A percentile compares a stretch with the other conserved stretches of the same genome.
Conservation (phyloP, 2,329 filamentous ascomycete genomes). For the Cladosporium sp. region DNA sequence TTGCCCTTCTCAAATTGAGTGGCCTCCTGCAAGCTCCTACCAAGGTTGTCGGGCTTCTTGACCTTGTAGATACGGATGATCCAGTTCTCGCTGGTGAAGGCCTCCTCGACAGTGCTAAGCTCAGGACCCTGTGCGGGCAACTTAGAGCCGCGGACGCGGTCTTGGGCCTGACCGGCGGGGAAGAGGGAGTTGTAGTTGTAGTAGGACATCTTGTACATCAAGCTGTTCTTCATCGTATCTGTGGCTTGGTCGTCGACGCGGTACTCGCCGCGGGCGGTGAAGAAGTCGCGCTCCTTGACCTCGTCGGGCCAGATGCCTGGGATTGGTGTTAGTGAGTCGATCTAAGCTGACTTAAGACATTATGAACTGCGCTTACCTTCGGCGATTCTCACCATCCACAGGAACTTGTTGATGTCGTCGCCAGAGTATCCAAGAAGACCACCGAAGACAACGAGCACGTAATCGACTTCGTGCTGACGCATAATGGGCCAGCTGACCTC, state of each 20-base stretch:
- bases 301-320: conserved; percentile 91
- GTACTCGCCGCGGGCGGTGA: conserved; percentile 91
- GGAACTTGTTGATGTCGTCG: conserved; percentile 99
- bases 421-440: conserved; percentile 94
- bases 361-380: conserved; percentile 56
- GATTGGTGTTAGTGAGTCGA: conserved; percentile 9
- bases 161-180: conserved; percentile 81
- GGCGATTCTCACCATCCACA: conserved; percentile 99
- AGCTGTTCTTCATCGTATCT: conserved; percentile 96
- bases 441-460: conserved; percentile 95
- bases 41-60: conserved; percentile 96
- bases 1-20: conserved; percentile 70
- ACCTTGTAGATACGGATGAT: conserved; percentile 99
- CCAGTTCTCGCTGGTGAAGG: conserved; percentile 99
- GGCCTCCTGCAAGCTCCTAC: conserved; percentile 73
- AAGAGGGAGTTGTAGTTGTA: conserved; percentile 94
- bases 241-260: conserved; percentile 89
- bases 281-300: conserved; percentile 94
- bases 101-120: conserved; percentile 88
- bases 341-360: too few relatives aligned
- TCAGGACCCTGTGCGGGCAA: conserved; percentile 81
- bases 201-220: conserved; percentile 99
- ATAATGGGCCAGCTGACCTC: conserved; percentile 99
- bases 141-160: conserved; percentile 77
- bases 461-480: conserved; percentile 97